Evolutionary conservation across 306 rosid species (phyloP), one percentile per base, ranked within the genome.

Genomic region (Quercus aquifolioides): DNA sequence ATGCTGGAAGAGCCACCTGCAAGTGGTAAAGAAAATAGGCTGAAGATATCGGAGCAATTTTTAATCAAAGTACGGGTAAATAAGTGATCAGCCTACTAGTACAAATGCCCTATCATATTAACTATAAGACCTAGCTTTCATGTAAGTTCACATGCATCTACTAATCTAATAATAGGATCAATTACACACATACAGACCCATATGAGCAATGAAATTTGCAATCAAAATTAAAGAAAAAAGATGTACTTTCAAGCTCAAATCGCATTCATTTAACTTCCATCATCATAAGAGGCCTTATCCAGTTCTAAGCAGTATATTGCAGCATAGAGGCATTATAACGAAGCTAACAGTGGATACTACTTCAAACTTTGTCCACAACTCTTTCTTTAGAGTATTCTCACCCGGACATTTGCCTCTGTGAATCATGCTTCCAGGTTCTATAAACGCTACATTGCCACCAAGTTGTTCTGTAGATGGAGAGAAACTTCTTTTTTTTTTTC

Each of bases 251-350:
- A 31, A 74, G 77, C 85, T 80, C 38, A 70, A 68, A 78, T 71
- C 55, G 70, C 57, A 55, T 56, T 46, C n/a, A 25, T 81, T 41
- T 76, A 55, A 49, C 33, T 82, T 79, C 55, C 74, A 18, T 76
- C 85, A 26, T 92, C 93, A 59, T 81, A 77, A 73, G 91, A 88
- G 74, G 84, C 99, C 83, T 95, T 97, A 76, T 95, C 99, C 83
- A 95, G 78, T 58, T 93, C 59, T 68, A 84, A 64, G 84, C 79
- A 52, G 46, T 73, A 55, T 80, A 73, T 76, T 55, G 19, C 18
- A 30, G 31, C 9, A 64, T 80, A 19, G 78, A 76, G 51, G 56
- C 67, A 41, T 87, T 78, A 51, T 75, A 56, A 23, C 58, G 79
- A 83, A 81, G 54, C 33, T 56, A 88, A 73, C 65, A 54, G 64